Percentiles rank a stretch among this genome's conserved stretches.
phyloP scores from a whole-genome alignment of 495 filamentous ascomycete genomes.

The Neurospora tetrasperma region DNA sequence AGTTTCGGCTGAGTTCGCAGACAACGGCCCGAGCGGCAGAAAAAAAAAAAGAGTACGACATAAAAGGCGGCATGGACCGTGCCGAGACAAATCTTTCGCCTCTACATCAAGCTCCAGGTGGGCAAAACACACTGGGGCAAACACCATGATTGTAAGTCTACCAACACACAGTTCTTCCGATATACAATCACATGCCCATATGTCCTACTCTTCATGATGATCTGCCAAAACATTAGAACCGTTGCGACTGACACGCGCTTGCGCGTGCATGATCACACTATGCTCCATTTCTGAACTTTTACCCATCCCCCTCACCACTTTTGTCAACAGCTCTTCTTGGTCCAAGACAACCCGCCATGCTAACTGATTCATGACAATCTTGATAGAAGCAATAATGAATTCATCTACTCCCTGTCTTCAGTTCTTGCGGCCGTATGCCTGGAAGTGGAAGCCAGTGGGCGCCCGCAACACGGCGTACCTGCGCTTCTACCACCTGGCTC shows the following conservation, averaged over 20 bases:
- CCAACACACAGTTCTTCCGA: neutral
- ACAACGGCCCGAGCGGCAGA: neutral
- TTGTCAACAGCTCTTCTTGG: neutral
- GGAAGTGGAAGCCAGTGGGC: conserved; percentile 23
- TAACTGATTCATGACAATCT: neutral
- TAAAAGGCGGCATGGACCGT: neutral
- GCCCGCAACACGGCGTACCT: conserved; percentile 25
- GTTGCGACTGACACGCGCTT: conserved; percentile 79
- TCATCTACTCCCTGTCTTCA: conserved; percentile 26
- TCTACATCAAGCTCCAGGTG: neutral
- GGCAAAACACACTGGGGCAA: neutral
- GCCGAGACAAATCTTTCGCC: neutral
- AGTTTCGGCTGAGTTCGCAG: neutral
- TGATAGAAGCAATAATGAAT: conserved; percentile 25
- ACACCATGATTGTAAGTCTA: conserved; percentile 18
- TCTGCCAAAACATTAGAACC: conserved; percentile 59
- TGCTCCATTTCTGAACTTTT: conserved; percentile 39
- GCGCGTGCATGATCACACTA: conserved; percentile 51
- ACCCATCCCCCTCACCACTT: neutral
- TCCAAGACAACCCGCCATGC: neutral
- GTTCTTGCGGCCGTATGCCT: conserved; percentile 46
- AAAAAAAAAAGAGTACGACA: neutral
- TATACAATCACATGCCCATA: neutral
- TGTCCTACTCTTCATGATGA: conserved; percentile 24
- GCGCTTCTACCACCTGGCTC: conserved; percentile 33